Evolutionary conservation across 129 eudicot species (phyloP).

Genomic region (Rutidosis leptorrhynchoides): DNA sequence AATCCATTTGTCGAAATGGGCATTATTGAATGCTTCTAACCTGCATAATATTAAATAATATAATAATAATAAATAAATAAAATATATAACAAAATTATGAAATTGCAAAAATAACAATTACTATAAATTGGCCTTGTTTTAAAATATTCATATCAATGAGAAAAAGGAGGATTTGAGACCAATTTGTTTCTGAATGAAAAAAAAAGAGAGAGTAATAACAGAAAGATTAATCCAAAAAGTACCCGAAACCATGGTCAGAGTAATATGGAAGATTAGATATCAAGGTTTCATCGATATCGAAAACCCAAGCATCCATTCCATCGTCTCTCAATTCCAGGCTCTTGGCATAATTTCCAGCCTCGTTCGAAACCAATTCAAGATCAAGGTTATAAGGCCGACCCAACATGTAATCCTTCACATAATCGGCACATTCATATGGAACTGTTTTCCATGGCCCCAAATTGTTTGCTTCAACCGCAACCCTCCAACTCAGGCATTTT

Average conservation of each 20-base stretch:
- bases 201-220: background rate
- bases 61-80: too few relatives aligned
- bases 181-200: too few relatives aligned
- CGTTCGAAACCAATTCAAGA: slow-evolving; percentile 64
- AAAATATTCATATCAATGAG: background rate
- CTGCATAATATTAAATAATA: too few relatives aligned
- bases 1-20: slow-evolving; percentile 80
- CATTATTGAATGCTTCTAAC: slow-evolving; percentile 56
- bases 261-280: slow-evolving; percentile 95
- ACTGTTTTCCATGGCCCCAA: slow-evolving; percentile 83
- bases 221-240: slow-evolving; percentile 3
- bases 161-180: background rate
- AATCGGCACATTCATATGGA: slow-evolving; percentile 72
- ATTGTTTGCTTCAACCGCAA: slow-evolving; percentile 79
- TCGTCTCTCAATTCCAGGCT: slow-evolving; percentile 47
- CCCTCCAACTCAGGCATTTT: slow-evolving; percentile 86
- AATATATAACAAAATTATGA: background rate
- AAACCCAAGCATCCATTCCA: slow-evolving; percentile 83
- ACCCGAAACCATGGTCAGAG: slow-evolving; percentile 85
- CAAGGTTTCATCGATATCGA: slow-evolving; percentile 94
- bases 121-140: background rate
- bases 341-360: slow-evolving; percentile 55
- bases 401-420: slow-evolving; percentile 56
- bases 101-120: slow-evolving; percentile 1
- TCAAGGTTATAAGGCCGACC: slow-evolving; percentile 51